These are phyloP conservation scores for Torrubiella hemipterigena DNA, from an alignment of 2,329 filamentous ascomycete species.

Conservation along the genomic window DNA sequence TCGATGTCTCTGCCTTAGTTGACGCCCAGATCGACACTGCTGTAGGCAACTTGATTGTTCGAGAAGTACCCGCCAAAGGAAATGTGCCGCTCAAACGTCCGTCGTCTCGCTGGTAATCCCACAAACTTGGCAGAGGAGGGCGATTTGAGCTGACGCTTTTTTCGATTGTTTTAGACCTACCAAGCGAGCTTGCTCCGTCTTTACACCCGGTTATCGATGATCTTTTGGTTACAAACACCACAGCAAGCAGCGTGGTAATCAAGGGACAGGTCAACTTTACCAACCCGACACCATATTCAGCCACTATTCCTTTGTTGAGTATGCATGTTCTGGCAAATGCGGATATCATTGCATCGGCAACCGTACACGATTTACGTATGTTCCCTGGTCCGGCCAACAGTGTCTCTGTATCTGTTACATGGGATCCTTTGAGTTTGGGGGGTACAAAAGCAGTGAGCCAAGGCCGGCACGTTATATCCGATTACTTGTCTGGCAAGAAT, in stretches of 20 bases:
- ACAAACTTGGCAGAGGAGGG: slow-evolving; percentile 7
- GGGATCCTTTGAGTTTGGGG: slow-evolving; percentile 55
- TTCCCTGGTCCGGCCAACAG: slow-evolving; percentile 60
- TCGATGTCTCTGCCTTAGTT: slow-evolving; percentile 68
- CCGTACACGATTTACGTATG: slow-evolving; percentile 50
- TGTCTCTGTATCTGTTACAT: slow-evolving; percentile 55
- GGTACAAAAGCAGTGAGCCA: slow-evolving; percentile 48
- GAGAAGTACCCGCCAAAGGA: slow-evolving; percentile 75
- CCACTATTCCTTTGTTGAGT: slow-evolving; percentile 67
- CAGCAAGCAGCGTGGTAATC: slow-evolving; percentile 56
- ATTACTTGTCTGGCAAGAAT: slow-evolving; percentile 81
- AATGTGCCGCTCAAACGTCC: slow-evolving; percentile 87
- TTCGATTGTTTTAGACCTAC: slow-evolving; percentile 22
- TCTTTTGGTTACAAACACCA: slow-evolving; percentile 62
- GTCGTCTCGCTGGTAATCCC: slow-evolving; percentile 43
- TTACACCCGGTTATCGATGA: slow-evolving; percentile 55
- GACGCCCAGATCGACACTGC: slow-evolving; percentile 74
- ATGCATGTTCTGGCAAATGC: slow-evolving; percentile 65
- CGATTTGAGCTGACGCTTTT: not conserved
- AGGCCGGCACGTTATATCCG: slow-evolving; percentile 65
- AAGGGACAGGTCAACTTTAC: slow-evolving; percentile 68
- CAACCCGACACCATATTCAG: slow-evolving; percentile 82
- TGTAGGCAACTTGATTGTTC: slow-evolving; percentile 68
- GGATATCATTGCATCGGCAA: slow-evolving; percentile 64
- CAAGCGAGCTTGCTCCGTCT: slow-evolving; percentile 34